Evolutionary conservation across 225 moss, liverwort and hornwort genomes (phyloP).

Genomic region (Takakia lepidozioides): DNA sequence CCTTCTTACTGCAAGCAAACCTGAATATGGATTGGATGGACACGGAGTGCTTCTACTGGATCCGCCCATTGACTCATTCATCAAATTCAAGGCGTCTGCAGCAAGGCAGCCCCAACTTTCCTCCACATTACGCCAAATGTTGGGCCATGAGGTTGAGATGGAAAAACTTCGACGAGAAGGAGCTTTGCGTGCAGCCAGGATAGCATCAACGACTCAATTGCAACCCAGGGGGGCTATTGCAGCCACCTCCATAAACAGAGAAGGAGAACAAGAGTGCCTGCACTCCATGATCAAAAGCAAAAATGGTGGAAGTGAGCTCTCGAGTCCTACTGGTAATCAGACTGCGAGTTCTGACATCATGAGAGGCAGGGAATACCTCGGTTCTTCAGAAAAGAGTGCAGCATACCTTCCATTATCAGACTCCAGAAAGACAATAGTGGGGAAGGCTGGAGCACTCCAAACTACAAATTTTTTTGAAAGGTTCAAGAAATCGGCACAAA

Average conservation of each 20-base stretch:
- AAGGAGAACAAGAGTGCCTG: neutral
- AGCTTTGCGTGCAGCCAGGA: conserved; percentile 35
- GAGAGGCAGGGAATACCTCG: conserved; percentile 1
- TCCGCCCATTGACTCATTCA: conserved; percentile 42
- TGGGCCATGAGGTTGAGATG: conserved; percentile 55
- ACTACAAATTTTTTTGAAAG: conserved; percentile 58
- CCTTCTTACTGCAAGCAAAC: conserved; percentile 9
- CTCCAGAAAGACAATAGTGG: too few relatives aligned
- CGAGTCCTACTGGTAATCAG: neutral
- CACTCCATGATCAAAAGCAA: conserved; percentile 7
- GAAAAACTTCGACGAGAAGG: conserved; percentile 48
- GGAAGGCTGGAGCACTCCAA: conserved; percentile 9
- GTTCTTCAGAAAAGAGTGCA: conserved; percentile 18
- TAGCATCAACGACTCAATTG: conserved; percentile 19
- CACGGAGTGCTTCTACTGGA: conserved; percentile 29
- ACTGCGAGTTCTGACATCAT: conserved; percentile 9
- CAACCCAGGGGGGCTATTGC: conserved; percentile 9
- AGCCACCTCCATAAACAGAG: neutral
- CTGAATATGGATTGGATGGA: conserved; percentile 18
- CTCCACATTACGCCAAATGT: conserved; percentile 44
- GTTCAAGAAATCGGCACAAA: conserved; percentile 56
- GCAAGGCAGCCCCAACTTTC: conserved; percentile 36
- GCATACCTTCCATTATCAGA: too few relatives aligned
- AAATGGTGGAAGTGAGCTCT: conserved; percentile 9
- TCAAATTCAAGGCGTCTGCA: conserved; percentile 32